Percentiles rank a stretch among this genome's conserved stretches.
phyloP scores from a whole-genome alignment of 495 filamentous ascomycete species.

The Hypomontagnella submonticulosa region DNA sequence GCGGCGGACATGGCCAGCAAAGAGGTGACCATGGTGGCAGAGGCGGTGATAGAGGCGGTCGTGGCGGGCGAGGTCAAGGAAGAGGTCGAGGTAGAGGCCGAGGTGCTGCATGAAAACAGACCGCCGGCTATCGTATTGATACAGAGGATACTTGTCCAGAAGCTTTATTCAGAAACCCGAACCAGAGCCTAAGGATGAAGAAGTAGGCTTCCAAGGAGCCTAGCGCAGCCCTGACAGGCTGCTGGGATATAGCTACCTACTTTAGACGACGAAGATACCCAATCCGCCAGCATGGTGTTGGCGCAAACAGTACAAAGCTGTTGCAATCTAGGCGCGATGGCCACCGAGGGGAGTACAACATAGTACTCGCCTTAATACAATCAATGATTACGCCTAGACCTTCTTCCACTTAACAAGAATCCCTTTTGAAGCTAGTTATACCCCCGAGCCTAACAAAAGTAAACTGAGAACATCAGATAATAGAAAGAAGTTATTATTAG shows the following conservation, averaged over 20 bases:
- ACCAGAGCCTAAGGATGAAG: slow-evolving; percentile 8
- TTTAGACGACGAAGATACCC: slow-evolving; percentile 39
- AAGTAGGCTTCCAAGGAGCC: slow-evolving; percentile 1
- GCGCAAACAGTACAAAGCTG: slow-evolving; percentile 8
- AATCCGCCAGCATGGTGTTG: slow-evolving; percentile 25
- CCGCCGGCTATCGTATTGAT: slow-evolving; percentile 3
- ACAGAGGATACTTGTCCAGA: neutral
- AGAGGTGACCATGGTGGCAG: slow-evolving; percentile 72
- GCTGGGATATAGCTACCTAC: slow-evolving; percentile 17
- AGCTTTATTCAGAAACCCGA: neutral
- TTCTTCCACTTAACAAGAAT: neutral
- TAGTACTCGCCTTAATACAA: neutral
- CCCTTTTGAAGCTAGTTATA: too few species aligned
- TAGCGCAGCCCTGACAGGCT: slow-evolving; percentile 2
- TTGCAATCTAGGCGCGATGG: slow-evolving; percentile 1
- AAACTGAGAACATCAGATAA: too few species aligned
- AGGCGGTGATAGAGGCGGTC: slow-evolving; percentile 61
- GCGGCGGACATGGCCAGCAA: slow-evolving; percentile 69
- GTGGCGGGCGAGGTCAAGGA: slow-evolving; percentile 64
- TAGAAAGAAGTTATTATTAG: too few species aligned
- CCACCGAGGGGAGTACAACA: neutral
- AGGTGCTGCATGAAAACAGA: slow-evolving; percentile 46
- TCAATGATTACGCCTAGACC: neutral
- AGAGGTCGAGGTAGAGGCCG: slow-evolving; percentile 64
- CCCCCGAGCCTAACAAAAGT: too few species aligned